Evolutionary conservation across 2,329 filamentous ascomycete genomes (phyloP).

Genomic region (Apiospora marii): DNA sequence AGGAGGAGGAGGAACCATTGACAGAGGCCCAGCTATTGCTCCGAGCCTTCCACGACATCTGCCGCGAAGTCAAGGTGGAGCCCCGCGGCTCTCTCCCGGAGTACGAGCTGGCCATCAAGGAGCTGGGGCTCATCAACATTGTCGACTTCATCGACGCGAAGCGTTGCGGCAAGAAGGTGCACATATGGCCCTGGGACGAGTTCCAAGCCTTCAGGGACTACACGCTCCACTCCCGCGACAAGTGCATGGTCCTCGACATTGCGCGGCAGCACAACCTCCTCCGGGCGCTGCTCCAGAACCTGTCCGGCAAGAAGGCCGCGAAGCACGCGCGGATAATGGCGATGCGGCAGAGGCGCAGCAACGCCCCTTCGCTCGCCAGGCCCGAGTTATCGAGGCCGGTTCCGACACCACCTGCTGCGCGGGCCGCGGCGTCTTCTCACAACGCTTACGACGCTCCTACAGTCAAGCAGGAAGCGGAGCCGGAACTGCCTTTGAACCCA

Average conservation of each 20-base stretch:
- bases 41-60: slow-evolving; percentile 32
- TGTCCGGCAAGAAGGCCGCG: background rate
- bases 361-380: background rate
- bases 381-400: background rate
- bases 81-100: slow-evolving; percentile 30
- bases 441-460: background rate
- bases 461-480: background rate
- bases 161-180: slow-evolving; percentile 30
- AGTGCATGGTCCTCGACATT: background rate
- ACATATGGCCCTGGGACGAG: slow-evolving; percentile 33
- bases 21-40: slow-evolving; percentile 24
- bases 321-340: background rate
- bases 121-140: slow-evolving; percentile 37
- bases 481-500: background rate
- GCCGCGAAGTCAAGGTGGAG: slow-evolving; percentile 32
- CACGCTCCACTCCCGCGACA: slow-evolving; percentile 28
- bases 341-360: background rate
- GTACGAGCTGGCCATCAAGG: slow-evolving; percentile 34
- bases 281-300: background rate
- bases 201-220: slow-evolving; percentile 34
- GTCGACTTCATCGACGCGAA: slow-evolving; percentile 38
- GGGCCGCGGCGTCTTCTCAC: background rate
- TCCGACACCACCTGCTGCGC: background rate
- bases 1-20: background rate
- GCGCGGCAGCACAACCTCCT: background rate